A percentile compares a stretch with the other conserved stretches of the same genome.
These are phyloP conservation scores for Erythrophleum fordii DNA, from an alignment of 306 rosid species.

Conservation along the genomic window DNA sequence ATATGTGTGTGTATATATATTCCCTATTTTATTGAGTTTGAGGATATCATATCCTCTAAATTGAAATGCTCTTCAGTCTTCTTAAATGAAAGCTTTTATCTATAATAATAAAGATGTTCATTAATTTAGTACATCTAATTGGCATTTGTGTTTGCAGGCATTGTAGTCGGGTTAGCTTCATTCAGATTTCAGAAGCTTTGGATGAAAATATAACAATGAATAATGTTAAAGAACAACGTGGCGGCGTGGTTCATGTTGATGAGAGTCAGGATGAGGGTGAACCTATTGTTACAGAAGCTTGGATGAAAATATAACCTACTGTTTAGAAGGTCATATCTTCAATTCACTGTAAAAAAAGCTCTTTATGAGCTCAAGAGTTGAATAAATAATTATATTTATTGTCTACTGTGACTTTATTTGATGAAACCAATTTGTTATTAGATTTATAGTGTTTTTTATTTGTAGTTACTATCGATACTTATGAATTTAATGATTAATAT, in stretches of 20 bases:
- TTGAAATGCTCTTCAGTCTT: neutral
- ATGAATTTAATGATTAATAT: too few species aligned
- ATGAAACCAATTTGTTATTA: too few species aligned
- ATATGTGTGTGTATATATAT: neutral
- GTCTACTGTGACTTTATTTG: too few species aligned
- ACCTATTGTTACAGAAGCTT: constrained; percentile 54
- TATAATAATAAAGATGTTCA: neutral
- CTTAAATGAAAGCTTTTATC: neutral
- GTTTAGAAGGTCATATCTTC: too few species aligned
- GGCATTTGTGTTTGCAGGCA: constrained; percentile 60
- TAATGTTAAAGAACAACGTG: constrained; percentile 48
- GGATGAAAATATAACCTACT: too few species aligned
- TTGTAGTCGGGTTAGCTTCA: constrained; percentile 91
- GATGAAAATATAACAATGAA: constrained; percentile 50
- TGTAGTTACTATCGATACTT: too few species aligned
- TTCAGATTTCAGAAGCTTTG: constrained; percentile 60
- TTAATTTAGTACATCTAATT: constrained; percentile 11
- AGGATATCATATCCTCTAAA: neutral
- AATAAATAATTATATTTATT: too few species aligned
- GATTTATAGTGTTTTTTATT: too few species aligned
- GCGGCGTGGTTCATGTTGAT: constrained; percentile 29
- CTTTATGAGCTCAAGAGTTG: too few species aligned
- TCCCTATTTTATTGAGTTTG: neutral
- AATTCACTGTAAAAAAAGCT: too few species aligned
- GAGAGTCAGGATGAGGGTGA: constrained; percentile 47